Evolutionary conservation across 306 rosid genomes (phyloP).

Genomic region (Casuarina cunninghamiana): DNA sequence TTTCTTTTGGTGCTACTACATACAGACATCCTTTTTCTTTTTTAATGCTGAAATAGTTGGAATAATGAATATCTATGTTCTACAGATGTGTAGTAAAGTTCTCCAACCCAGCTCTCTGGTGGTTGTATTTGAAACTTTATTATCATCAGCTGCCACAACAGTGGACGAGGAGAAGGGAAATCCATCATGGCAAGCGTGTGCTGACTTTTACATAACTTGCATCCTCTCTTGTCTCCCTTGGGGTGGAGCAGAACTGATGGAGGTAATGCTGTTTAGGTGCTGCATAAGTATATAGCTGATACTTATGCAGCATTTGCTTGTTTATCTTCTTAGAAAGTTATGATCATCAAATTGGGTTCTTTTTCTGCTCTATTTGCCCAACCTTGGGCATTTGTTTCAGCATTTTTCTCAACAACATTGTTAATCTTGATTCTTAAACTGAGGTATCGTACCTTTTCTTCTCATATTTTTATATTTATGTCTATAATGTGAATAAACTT

Average conservation of each 20-base stretch:
- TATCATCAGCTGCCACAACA: constrained; percentile 97
- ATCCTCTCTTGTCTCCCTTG: constrained; percentile 93
- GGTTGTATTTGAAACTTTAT: constrained; percentile 77
- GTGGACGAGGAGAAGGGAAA: constrained; percentile 97
- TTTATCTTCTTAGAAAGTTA: neutral
- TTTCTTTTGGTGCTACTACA: neutral
- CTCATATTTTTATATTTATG: neutral
- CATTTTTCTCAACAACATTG: neutral
- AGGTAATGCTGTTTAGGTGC: constrained; percentile 52
- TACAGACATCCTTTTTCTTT: constrained; percentile 11
- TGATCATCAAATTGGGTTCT: neutral
- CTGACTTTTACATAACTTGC: constrained; percentile 90
- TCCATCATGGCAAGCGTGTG: constrained; percentile 96
- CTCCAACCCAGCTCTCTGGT: constrained; percentile 83
- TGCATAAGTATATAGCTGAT: neutral
- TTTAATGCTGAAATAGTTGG: constrained; percentile 8
- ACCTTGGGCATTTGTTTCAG: neutral
- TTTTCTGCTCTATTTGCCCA: neutral
- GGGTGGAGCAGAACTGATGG: constrained; percentile 96
- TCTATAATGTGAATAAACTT: neutral
- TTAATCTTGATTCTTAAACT: neutral
- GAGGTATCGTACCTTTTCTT: neutral
- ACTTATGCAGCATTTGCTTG: neutral
- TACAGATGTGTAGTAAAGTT: constrained; percentile 94
- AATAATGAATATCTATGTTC: constrained; percentile 21